phyloP scores from a whole-genome alignment of 371 early-diverging fungal species.

The Chytridiales sp. region DNA sequence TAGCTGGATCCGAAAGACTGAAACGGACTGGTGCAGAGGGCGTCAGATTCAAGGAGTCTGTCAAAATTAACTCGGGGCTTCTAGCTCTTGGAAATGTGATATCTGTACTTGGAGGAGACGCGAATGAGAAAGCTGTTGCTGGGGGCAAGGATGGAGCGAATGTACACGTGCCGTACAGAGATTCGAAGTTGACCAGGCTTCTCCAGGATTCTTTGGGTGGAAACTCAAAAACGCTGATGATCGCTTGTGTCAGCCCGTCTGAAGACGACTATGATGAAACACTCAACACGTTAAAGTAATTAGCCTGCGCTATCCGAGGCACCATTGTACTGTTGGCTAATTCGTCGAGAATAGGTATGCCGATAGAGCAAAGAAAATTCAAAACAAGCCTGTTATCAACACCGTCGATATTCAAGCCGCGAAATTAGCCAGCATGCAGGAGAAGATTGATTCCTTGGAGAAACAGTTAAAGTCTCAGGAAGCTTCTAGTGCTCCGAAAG shows the following conservation, averaged over 20 bases:
- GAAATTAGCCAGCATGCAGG: constrained; percentile 26
- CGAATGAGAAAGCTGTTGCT: constrained; percentile 5
- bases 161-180: constrained; percentile 46
- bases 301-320: neutral
- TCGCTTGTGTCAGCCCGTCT: constrained; percentile 47
- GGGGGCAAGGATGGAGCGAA: neutral
- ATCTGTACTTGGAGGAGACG: constrained; percentile 32
- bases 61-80: constrained; percentile 55
- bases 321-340: neutral
- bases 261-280: constrained; percentile 48
- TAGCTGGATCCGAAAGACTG: constrained; percentile 68
- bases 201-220: constrained; percentile 98
- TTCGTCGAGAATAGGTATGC: constrained; percentile 32
- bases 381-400: constrained; percentile 47
- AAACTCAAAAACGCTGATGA: constrained; percentile 56
- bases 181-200: constrained; percentile 59
- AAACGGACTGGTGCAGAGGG: constrained; percentile 58
- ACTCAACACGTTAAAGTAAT: constrained; percentile 43
- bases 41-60: constrained; percentile 55
- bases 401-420: constrained; percentile 26
- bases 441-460: constrained; percentile 33
- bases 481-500: neutral
- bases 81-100: constrained; percentile 52
- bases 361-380: constrained; percentile 44
- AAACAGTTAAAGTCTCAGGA: constrained; percentile 11